Percentiles rank a stretch among this genome's conserved stretches.
phyloP scores from a whole-genome alignment of 2,329 filamentous ascomycete species.

The Hymenoscyphus fraxineus region DNA sequence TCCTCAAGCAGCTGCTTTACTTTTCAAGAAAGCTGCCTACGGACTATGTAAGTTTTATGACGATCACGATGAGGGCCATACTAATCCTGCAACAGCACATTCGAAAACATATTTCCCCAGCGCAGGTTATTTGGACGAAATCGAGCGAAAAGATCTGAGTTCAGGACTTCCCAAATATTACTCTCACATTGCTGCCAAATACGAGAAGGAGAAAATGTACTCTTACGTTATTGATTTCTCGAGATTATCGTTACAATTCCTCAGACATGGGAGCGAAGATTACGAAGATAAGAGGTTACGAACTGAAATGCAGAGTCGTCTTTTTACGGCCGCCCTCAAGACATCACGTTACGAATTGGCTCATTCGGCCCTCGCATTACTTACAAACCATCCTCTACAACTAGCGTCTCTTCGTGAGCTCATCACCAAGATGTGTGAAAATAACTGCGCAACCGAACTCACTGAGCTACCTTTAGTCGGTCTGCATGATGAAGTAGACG shows the following conservation, averaged over 20 bases:
- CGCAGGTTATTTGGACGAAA: slow-evolving; percentile 67
- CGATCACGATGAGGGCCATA: neutral
- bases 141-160: slow-evolving; percentile 66
- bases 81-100: slow-evolving; percentile 26
- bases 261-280: slow-evolving; percentile 19
- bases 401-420: slow-evolving; percentile 68
- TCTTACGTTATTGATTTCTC: slow-evolving; percentile 84
- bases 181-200: slow-evolving; percentile 77
- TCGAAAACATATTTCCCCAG: slow-evolving; percentile 37
- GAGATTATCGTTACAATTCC: slow-evolving; percentile 66
- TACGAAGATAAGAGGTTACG: slow-evolving; percentile 38
- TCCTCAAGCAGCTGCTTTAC: slow-evolving; percentile 65
- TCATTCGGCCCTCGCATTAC: slow-evolving; percentile 71
- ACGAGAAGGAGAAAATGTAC: slow-evolving; percentile 72
- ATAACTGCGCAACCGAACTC: slow-evolving; percentile 62
- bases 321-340: slow-evolving; percentile 78
- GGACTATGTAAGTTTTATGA: slow-evolving; percentile 65
- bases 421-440: slow-evolving; percentile 64
- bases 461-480: slow-evolving; percentile 75
- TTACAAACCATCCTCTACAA: slow-evolving; percentile 69
- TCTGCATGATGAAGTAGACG: slow-evolving; percentile 74
- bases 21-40: slow-evolving; percentile 80
- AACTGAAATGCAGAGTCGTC: slow-evolving; percentile 72
- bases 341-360: slow-evolving; percentile 79
- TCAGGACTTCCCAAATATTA: slow-evolving; percentile 81